These are phyloP conservation scores for Acorus calamus DNA, from an alignment of 106 monocot genomes.

Conservation along the genomic window DNA sequence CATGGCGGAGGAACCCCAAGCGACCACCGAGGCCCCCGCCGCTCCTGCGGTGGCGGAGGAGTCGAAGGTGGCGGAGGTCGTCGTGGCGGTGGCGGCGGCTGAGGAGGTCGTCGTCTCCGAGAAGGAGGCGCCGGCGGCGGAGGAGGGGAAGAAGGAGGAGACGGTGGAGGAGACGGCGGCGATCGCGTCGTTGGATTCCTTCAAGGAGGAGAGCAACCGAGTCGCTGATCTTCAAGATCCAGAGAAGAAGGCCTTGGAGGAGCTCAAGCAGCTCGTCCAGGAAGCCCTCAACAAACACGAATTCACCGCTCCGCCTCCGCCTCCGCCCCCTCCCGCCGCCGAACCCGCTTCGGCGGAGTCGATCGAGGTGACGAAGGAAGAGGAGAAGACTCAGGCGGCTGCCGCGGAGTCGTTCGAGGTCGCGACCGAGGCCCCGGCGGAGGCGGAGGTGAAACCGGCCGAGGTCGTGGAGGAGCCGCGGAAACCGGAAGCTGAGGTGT, in stretches of 20 bases:
- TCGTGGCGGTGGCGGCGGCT: no score
- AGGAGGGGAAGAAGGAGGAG: background rate
- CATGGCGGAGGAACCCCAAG: no score
- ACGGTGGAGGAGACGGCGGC: slow-evolving; percentile 9
- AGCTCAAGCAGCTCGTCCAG: slow-evolving; percentile 40
- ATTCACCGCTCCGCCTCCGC: slow-evolving; percentile 41
- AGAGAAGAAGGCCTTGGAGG: slow-evolving; percentile 59
- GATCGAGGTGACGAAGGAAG: background rate
- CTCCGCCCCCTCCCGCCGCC: slow-evolving; percentile 12
- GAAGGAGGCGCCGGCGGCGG: background rate
- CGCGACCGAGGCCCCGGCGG: background rate
- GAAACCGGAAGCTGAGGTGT: background rate
- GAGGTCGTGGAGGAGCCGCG: background rate
- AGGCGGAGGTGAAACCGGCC: background rate
- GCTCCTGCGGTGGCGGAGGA: background rate
- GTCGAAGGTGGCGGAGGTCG: slow-evolving; percentile 4
- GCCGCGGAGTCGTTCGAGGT: no score
- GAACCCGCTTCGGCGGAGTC: background rate
- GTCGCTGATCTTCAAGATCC: slow-evolving; percentile 38
- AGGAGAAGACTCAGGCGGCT: no score
- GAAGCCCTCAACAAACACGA: slow-evolving; percentile 34
- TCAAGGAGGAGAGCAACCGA: slow-evolving; percentile 65
- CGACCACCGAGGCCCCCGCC: no score
- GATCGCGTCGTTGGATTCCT: slow-evolving; percentile 23
- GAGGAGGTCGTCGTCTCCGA: background rate